Base-by-base conservation (phyloP, 495 filamentous ascomycete genomes). In the Bathelium albidoporum region DNA sequence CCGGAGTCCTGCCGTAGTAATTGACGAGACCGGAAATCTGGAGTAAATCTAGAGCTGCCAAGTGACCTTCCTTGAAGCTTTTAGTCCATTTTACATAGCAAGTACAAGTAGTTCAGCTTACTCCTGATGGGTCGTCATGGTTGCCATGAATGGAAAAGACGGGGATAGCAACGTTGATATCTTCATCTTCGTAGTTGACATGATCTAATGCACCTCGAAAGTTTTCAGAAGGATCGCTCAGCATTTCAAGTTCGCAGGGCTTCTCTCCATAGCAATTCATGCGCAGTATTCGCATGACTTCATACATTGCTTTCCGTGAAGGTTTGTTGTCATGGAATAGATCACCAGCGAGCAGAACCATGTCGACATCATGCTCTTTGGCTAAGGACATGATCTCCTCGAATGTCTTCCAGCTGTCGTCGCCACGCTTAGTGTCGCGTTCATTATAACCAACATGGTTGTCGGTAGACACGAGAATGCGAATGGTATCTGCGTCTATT, bases 111-210 rank as follows among this genome's bases (percentile, higher is more conserved):
- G 11, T 16, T 26, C 43, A 68, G 5, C 71, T 26, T 72, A 79
- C 76, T 7, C 95, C 94, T 49, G 90, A 90, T 0, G 94, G 94
- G 73, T 99, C 94, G 70, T 99, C 94, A 76, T 99, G 94, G 72
- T 99, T 99, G 32, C 94, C 94, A 70, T 99, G 94, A 59, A 99
- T 99, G 1, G 91, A 95, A 71, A 99, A 99, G 36, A 99, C 90
- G 0, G 94, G 94, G 53, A 97, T 96, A 14, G 91, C 91, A 65
- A 99, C 86, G 68, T 99, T 99, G 70, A 99, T 96, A 71, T 99
- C 91, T 26, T 91, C 84, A 68, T 99, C 94, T 71, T 97, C 89
- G 70, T 97, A 99, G 73, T 99, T 99, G 71, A 96, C 93, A 73
- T 96, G 88, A 45, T 89, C 87, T 70, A 95, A 91, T 0, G 89